Conservation (phyloP, 495 filamentous ascomycete species). For the Pseudomonodictys pantanalensis region DNA sequence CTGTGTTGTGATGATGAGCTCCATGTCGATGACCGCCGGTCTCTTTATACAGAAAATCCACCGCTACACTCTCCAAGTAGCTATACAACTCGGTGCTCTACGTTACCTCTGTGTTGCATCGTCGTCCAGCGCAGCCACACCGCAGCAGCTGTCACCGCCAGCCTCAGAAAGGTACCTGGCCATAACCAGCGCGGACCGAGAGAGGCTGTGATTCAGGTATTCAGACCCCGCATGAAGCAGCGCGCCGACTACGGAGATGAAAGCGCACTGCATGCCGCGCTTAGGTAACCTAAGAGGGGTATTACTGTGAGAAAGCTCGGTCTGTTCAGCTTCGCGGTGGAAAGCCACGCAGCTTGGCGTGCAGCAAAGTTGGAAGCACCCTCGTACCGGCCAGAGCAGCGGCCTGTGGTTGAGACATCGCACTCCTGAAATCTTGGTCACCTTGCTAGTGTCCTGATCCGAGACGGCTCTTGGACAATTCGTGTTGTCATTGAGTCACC, state of each 20-base stretch:
- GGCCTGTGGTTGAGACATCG: not conserved
- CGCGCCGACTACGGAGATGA: not conserved
- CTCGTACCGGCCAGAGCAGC: not conserved
- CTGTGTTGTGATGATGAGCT: not conserved
- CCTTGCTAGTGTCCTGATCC: too few species aligned
- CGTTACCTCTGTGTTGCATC: not conserved
- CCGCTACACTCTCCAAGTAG: not conserved
- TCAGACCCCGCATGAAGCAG: not conserved
- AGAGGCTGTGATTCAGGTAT: not conserved
- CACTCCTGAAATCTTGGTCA: not conserved
- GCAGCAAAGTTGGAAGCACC: not conserved
- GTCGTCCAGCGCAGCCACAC: not conserved
- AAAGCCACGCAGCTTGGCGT: not conserved
- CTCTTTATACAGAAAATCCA: not conserved
- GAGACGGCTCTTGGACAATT: too few species aligned
- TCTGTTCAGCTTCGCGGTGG: not conserved
- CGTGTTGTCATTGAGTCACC: too few species aligned
- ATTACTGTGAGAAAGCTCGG: not conserved
- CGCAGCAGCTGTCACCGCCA: not conserved
- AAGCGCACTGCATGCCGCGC: not conserved
- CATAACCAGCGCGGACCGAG: not conserved
- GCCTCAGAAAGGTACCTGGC: not conserved
- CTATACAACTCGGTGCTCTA: not conserved
- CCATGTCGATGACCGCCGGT: not conserved
- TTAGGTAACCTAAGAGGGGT: not conserved